Evolutionary conservation across 495 filamentous ascomycete genomes (phyloP), one percentile per base, ranked within the genome.

Genomic region (Aspergillus avenaceus): DNA sequence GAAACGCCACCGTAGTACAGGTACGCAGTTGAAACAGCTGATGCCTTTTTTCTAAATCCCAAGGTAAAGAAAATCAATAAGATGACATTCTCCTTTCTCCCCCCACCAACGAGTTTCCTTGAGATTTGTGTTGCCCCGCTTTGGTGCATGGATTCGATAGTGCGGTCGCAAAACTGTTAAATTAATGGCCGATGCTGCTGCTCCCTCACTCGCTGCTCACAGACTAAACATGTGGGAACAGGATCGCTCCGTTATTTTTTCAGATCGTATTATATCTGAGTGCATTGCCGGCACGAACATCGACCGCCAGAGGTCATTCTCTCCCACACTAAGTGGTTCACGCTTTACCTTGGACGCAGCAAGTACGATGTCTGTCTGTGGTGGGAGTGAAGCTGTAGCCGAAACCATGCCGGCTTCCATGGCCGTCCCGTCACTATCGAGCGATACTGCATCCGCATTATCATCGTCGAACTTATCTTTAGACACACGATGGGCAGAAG

Each of bases 181-280:
- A 14, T 36, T 38, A 38, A 52, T 45, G 49, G 38, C 53, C 37
- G 34, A 42, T 16, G 43, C 42, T 45, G n/a, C 14, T 41, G 49
- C 43, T 37, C 51, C 29, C 31, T 43, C 49, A 26, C 50, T 56
- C 47, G 42, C 53, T 24, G 42, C 52, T 49, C 52, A 28, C 31
- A 54, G 49, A 54, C 53, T 56, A 56, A 60, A 45, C 22, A 56
- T 60, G 44, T 56, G 58, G 47, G 41, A 54, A 53, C 58, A 56
- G 53, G 53, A 47, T 54, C 51, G 45, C 48, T 29, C 45, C 23
- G 14, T 27, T 26, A 27, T 16, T 47, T 52, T 43, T 29, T 34
- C 50, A 42, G 45, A 47, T 49, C 40, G 25, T 37, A 47, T 57
- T 16, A 45, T 50, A 50, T 44, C 49, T 42, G 25, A 19, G 51